Base-by-base conservation (phyloP, 2,329 filamentous ascomycete species). In the Hymenoscyphus scutula region DNA sequence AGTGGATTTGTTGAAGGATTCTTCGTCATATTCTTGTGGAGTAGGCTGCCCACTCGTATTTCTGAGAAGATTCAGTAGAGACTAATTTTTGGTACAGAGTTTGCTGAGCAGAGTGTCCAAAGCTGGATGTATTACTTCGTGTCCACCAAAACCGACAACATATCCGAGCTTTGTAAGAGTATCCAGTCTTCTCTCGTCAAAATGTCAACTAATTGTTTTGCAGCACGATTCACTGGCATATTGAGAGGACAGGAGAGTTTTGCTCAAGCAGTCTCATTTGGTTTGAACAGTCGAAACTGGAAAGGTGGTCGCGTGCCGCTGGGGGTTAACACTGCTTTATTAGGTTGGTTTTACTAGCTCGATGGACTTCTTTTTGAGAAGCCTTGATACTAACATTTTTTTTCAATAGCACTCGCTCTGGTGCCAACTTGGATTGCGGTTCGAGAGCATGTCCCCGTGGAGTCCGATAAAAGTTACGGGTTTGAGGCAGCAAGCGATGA, bases 1-100 rank as follows among this genome's bases (percentile, higher is more conserved):
- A 64, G 76, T 0, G 86, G 84, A 0, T 91, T 91, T 59, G 87
- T 87, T 0, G 77, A 79, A 37, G 85, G 81, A 0, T 91, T 91
- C 67, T 84, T 81, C 0, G 80, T 89, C 15, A 90, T 88, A 72
- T 70, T 91, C 2, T 83, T 91, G 67, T 79, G 80, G 81, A 72
- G 76, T 69, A 60, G 57, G 65, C 59, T 13, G n/a, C 38, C 29
- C 3, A 38, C 32, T 34, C 25, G 10, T 25, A 27, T 54, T n/a
- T 15, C 29, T 15, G 23, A 5, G 13, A 27, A 54, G 4, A 17
- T 29, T 54, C 10, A 15, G 25, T 54, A 30, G 30, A n/a, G 51
- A 58, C 60, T 23, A 38, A 75, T n/a, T n/a, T n/a, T n/a, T n/a
- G n/a, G n/a, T 27, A 51, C n/a, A 58, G 56, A 77, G 7, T 83